Conservation (phyloP, 257 asterid species). For the Solanum peruvianum region DNA sequence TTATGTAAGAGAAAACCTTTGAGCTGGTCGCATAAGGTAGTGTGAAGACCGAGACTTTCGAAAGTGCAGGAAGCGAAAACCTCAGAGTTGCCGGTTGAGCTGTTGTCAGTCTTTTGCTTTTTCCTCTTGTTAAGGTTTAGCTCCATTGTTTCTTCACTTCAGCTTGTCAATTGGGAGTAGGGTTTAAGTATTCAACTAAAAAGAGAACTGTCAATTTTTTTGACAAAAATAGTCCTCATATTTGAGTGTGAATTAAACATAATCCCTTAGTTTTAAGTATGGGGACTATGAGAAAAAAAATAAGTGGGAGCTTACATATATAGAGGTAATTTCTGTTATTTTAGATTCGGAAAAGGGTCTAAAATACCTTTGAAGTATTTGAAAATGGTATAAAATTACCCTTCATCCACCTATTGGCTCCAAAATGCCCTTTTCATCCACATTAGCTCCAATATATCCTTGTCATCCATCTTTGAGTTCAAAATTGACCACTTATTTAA, state of each 20-base stretch:
- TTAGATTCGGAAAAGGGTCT: too few species aligned
- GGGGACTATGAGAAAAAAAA: not conserved
- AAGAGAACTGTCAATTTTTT: not conserved
- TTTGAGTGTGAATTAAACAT: not conserved
- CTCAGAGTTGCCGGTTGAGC: conserved; percentile 14
- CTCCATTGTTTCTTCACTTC: conserved; percentile 3
- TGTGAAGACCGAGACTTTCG: conserved; percentile 77
- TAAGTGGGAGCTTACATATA: not conserved
- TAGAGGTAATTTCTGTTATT: too few species aligned
- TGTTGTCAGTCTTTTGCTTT: not conserved
- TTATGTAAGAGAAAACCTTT: conserved; percentile 32
- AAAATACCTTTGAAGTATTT: too few species aligned
- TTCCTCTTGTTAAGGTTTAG: not conserved
- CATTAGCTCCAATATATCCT: too few species aligned
- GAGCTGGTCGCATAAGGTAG: conserved; percentile 72
- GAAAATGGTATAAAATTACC: too few species aligned
- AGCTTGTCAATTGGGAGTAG: not conserved
- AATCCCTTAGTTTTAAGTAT: not conserved
- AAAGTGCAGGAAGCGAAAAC: conserved; percentile 81
- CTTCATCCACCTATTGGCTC: too few species aligned
- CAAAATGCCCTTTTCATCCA: too few species aligned
- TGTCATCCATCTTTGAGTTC: too few species aligned
- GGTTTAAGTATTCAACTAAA: not conserved
- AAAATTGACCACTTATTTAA: too few species aligned
- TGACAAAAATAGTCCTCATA: not conserved